Evolutionary conservation across 2,329 filamentous ascomycete genomes (phyloP).

Genomic region (Xylariaceae sp.): DNA sequence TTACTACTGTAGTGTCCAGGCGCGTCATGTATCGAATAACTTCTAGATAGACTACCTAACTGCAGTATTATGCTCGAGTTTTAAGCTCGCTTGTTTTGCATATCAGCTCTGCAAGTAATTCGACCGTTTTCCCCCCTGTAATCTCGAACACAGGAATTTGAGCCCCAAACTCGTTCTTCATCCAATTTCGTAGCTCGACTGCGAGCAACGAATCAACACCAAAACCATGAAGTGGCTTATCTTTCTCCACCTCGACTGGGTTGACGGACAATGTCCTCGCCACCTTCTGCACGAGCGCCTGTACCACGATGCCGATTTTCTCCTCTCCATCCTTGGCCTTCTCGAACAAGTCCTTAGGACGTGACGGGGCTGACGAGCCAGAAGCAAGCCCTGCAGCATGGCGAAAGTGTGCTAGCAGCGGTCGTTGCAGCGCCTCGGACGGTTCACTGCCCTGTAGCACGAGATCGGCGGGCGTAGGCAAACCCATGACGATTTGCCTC

Average conservation of each 20-base stretch:
- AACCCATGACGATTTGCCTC: conserved; percentile 17
- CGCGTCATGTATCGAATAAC: too few relatives aligned
- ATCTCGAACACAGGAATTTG: conserved; percentile 17
- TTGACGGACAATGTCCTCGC: conserved; percentile 19
- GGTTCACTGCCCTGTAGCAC: conserved; percentile 8
- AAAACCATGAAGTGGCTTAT: conserved; percentile 25
- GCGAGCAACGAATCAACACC: conserved; percentile 31
- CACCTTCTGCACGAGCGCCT: conserved; percentile 11
- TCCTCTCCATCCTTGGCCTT: too few relatives aligned
- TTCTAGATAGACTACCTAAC: too few relatives aligned
- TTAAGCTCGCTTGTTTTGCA: too few relatives aligned
- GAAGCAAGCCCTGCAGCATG: conserved; percentile 6
- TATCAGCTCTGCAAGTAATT: too few relatives aligned
- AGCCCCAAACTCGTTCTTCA: conserved; percentile 17
- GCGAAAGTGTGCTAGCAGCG: conserved; percentile 14
- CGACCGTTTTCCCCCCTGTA: too few relatives aligned
- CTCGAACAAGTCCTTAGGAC: too few relatives aligned
- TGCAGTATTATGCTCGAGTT: too few relatives aligned
- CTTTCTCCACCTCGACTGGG: conserved; percentile 23
- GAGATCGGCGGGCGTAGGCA: conserved; percentile 14
- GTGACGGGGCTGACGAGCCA: too few relatives aligned
- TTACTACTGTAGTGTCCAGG: too few relatives aligned
- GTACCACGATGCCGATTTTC: conserved; percentile 15
- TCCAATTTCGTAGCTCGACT: conserved; percentile 30
- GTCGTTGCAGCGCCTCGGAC: conserved; percentile 9